phyloP scores from a whole-genome alignment of 2,329 filamentous ascomycete species.

The Penicillium sclerotigenum region DNA sequence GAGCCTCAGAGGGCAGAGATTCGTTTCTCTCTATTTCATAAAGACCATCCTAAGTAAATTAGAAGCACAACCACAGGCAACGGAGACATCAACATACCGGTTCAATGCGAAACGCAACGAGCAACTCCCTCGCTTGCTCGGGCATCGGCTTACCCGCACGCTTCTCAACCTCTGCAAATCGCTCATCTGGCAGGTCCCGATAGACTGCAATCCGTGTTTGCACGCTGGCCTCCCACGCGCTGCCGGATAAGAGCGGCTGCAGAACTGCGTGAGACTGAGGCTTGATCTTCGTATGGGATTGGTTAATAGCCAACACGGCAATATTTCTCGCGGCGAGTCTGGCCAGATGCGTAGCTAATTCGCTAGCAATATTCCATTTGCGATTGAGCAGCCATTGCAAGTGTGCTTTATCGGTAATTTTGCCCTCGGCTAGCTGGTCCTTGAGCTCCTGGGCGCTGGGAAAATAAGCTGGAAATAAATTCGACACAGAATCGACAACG shows the following conservation, averaged over 20 bases:
- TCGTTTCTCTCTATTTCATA: background rate
- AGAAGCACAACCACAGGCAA: background rate
- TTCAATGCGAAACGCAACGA: constrained; percentile 42
- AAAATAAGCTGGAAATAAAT: constrained; percentile 72
- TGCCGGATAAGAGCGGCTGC: constrained; percentile 69
- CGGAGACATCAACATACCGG: constrained; percentile 27
- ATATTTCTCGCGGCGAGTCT: constrained; percentile 72
- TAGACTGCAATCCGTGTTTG: constrained; percentile 73
- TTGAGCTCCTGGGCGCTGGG: constrained; percentile 53
- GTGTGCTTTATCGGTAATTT: constrained; percentile 42
- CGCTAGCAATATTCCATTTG: constrained; percentile 62
- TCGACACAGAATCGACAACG: constrained; percentile 74
- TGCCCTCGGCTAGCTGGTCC: constrained; percentile 25
- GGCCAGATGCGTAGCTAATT: constrained; percentile 59
- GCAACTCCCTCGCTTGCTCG: constrained; percentile 26
- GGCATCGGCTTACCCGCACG: constrained; percentile 51
- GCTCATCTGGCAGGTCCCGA: constrained; percentile 62
- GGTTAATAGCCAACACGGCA: constrained; percentile 71
- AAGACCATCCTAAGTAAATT: constrained; percentile 14
- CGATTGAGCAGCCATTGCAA: constrained; percentile 35
- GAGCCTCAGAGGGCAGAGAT: background rate
- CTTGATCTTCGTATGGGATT: constrained; percentile 78
- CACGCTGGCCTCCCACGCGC: constrained; percentile 76
- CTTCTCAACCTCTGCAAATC: constrained; percentile 65
- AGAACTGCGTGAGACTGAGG: constrained; percentile 64